Evolutionary conservation across 1,139 yeast genomes (phyloP).

Genomic region (Yamadazyma pseudoaaseri): DNA sequence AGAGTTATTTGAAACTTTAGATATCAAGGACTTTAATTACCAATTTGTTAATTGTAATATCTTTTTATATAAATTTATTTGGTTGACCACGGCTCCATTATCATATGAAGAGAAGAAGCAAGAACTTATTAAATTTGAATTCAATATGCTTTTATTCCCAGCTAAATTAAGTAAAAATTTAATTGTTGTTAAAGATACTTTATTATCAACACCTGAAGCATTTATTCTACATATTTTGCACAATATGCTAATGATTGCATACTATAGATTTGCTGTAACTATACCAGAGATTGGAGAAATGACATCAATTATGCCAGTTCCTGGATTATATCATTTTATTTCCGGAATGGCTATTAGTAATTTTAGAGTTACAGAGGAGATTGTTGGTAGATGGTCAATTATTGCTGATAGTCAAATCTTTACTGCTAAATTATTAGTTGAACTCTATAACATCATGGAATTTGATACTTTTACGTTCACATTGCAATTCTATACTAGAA

Average conservation of each 20-base stretch:
- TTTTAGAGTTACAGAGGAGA: slow-evolving; percentile 18
- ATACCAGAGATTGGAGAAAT: slow-evolving; percentile 15
- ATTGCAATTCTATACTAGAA: slow-evolving; percentile 14
- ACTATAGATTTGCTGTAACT: slow-evolving; percentile 17
- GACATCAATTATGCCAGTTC: slow-evolving; percentile 20
- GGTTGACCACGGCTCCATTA: slow-evolving; percentile 14
- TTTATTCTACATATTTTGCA: slow-evolving; percentile 21
- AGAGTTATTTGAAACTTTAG: slow-evolving; percentile 12
- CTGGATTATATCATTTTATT: slow-evolving; percentile 22
- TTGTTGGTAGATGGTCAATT: slow-evolving; percentile 19
- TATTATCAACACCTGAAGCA: slow-evolving; percentile 22
- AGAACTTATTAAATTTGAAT: slow-evolving; percentile 19
- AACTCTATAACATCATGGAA: slow-evolving; percentile 19
- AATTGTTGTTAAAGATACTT: slow-evolving; percentile 20
- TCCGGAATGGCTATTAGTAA: slow-evolving; percentile 23
- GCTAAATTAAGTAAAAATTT: slow-evolving; percentile 21
- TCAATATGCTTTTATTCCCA: slow-evolving; percentile 24
- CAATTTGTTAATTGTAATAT: slow-evolving; percentile 17
- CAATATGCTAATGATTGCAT: slow-evolving; percentile 19
- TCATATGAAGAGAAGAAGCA: slow-evolving; percentile 11
- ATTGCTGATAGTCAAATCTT: slow-evolving; percentile 19
- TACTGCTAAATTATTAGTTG: slow-evolving; percentile 15
- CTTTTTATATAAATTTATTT: slow-evolving; percentile 17
- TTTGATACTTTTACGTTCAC: slow-evolving; percentile 19
- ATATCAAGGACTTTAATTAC: slow-evolving; percentile 16